phyloP scores from a whole-genome alignment of 2,329 filamentous ascomycete genomes.

The Zasmidium citrigriseum region DNA sequence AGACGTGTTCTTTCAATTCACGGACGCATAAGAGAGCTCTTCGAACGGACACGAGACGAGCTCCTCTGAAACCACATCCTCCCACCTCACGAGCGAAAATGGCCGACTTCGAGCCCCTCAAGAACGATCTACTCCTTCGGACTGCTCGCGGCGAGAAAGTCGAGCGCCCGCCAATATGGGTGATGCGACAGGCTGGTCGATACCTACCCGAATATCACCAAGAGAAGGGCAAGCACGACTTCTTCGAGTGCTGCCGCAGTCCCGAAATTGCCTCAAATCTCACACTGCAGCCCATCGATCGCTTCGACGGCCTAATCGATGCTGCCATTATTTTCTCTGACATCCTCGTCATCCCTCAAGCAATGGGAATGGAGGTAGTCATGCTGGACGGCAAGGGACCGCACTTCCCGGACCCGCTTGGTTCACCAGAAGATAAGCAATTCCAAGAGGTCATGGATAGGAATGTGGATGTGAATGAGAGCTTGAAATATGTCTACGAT shows the following conservation, averaged over 20 bases:
- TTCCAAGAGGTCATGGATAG: slow-evolving; percentile 75
- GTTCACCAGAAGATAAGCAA: slow-evolving; percentile 77
- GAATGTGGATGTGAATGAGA: slow-evolving; percentile 78
- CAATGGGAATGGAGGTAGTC: slow-evolving; percentile 97
- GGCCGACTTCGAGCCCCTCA: slow-evolving; percentile 73
- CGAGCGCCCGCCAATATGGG: slow-evolving; percentile 94
- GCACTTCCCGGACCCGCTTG: slow-evolving; percentile 84
- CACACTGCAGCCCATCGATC: slow-evolving; percentile 92
- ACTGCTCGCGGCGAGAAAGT: slow-evolving; percentile 88
- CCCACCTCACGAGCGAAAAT: not conserved
- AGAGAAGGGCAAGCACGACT: slow-evolving; percentile 86
- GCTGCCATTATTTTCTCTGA: slow-evolving; percentile 99
- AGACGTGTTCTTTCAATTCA: not conserved
- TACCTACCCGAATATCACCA: slow-evolving; percentile 98
- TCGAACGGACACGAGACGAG: not conserved
- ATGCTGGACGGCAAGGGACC: slow-evolving; percentile 98
- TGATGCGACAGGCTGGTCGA: slow-evolving; percentile 98
- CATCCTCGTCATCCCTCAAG: slow-evolving; percentile 95
- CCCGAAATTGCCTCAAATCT: slow-evolving; percentile 91
- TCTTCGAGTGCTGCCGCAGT: slow-evolving; percentile 95
- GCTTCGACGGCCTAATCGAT: slow-evolving; percentile 86
- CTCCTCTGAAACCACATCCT: not conserved
- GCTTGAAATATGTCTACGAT: slow-evolving; percentile 92
- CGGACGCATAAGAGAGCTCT: too few species aligned
- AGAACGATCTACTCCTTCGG: slow-evolving; percentile 90